These are phyloP conservation scores for Sistotremastrum suecicum DNA, from an alignment of 768 basidiomycete genomes.

Conservation along the genomic window DNA sequence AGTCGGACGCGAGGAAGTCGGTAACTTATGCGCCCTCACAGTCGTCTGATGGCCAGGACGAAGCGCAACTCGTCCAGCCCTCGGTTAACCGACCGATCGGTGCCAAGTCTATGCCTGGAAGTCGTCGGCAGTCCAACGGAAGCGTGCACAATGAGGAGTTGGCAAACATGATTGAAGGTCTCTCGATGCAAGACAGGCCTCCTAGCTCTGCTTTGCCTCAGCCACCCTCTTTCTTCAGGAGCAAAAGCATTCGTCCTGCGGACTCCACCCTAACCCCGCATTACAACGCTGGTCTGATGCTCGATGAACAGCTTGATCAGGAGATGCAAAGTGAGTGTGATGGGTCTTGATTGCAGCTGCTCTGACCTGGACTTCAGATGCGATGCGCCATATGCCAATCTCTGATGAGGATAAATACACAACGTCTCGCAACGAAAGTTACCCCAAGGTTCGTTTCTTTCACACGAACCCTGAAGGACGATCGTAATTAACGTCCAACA, in stretches of 20 bases:
- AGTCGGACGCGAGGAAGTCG: conserved; percentile 71
- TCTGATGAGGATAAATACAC: conserved; percentile 83
- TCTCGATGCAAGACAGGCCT: conserved; percentile 53
- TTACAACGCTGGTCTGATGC: conserved; percentile 78
- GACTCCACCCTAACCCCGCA: conserved; percentile 3
- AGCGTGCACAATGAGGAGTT: conserved; percentile 79
- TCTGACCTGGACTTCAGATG: conserved; percentile 34
- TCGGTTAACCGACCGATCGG: conserved; percentile 51
- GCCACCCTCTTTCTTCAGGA: conserved; percentile 21
- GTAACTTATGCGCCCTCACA: conserved; percentile 58
- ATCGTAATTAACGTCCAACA: not conserved
- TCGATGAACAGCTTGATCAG: conserved; percentile 86
- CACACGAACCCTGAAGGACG: conserved; percentile 1
- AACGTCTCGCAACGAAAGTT: conserved; percentile 26
- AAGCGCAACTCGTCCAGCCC: conserved; percentile 30
- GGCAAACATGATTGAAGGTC: conserved; percentile 57
- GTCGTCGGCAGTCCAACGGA: conserved; percentile 67
- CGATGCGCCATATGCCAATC: conserved; percentile 76
- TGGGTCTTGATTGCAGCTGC: conserved; percentile 8
- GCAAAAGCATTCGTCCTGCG: conserved; percentile 30
- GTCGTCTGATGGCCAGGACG: conserved; percentile 14
- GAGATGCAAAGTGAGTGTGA: conserved; percentile 77
- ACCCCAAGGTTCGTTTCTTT: conserved; percentile 40
- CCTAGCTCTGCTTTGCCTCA: conserved; percentile 12
- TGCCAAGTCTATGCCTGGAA: conserved; percentile 88